phyloP scores from a whole-genome alignment of 495 filamentous ascomycete genomes.

The Trichoderma parareesei region DNA sequence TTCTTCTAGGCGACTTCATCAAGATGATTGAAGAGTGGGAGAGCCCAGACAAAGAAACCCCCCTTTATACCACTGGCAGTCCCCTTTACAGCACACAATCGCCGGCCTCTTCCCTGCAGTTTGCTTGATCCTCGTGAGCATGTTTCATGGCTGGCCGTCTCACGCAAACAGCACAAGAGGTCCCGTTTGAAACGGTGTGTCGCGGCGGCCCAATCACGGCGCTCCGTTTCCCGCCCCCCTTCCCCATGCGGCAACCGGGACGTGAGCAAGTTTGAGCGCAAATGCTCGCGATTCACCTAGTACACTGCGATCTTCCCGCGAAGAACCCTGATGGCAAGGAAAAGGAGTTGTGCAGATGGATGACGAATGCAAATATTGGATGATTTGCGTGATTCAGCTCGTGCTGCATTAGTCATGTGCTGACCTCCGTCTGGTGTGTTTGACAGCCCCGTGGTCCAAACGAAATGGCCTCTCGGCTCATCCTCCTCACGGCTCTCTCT shows the following conservation, averaged over 20 bases:
- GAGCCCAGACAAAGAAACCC: no score
- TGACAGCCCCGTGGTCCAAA: not conserved
- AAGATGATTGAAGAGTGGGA: no score
- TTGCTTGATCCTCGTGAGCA: not conserved
- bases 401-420: not conserved
- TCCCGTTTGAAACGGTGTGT: not conserved
- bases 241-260: conserved; percentile 6
- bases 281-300: conserved; percentile 10
- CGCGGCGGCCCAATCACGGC: conserved; percentile 10
- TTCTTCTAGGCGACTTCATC: no score
- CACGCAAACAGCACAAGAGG: not conserved
- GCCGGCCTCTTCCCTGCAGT: no score
- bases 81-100: not conserved
- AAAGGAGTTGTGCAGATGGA: not conserved
- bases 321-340: not conserved
- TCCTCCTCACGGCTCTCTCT: not conserved
- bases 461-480: not conserved
- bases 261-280: conserved; percentile 15
- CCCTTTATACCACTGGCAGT: not conserved
- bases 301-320: not conserved
- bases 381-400: not conserved
- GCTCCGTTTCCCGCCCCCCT: not conserved
- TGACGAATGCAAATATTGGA: not conserved
- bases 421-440: not conserved
- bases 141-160: not conserved